A percentile compares a stretch with the other conserved stretches of the same genome.
Evolutionary conservation across 139 green algal species (phyloP).

Genomic region (Dunaliella primolecta): DNA sequence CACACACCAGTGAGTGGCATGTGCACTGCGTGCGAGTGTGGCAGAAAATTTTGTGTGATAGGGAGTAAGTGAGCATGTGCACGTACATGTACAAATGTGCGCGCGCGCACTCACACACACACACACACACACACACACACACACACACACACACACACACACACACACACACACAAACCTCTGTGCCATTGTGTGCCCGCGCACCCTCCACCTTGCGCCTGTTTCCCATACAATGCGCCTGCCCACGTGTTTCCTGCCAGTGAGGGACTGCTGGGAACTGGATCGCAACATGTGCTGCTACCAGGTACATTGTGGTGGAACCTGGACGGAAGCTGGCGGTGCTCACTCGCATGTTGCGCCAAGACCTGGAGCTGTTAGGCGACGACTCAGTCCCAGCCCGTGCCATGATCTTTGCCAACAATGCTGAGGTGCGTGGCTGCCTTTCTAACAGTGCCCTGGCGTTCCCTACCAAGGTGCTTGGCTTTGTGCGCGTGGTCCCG

Average conservation of each 20-base stretch:
- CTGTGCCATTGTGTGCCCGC: neutral
- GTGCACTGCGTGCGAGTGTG: neutral
- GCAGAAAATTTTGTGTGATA: too few relatives aligned
- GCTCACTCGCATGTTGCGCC: constrained; percentile 54
- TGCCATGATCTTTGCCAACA: constrained; percentile 56
- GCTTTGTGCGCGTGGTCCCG: neutral
- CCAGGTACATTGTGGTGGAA: constrained; percentile 50
- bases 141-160: too few relatives aligned
- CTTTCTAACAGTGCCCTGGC: neutral
- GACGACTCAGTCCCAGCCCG: constrained; percentile 49
- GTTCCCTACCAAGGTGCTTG: neutral
- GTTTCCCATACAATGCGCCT: too few relatives aligned
- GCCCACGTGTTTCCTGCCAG: too few relatives aligned
- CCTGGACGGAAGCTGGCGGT: constrained; percentile 41
- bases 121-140: too few relatives aligned
- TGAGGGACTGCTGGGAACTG: too few relatives aligned
- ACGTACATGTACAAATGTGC: too few relatives aligned
- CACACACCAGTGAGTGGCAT: constrained; percentile 10
- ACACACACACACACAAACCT: too few relatives aligned
- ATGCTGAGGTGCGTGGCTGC: neutral
- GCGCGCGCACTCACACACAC: too few relatives aligned
- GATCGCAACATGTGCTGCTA: too few relatives aligned
- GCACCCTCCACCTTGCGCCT: neutral
- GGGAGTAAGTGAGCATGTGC: too few relatives aligned
- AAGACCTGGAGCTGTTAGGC: constrained; percentile 47